Percentiles rank a stretch among this genome's conserved stretches.
These are phyloP conservation scores for Spizellomyces sp. DNA, from an alignment of 192 early-diverging fungal species.

Conservation along the genomic window DNA sequence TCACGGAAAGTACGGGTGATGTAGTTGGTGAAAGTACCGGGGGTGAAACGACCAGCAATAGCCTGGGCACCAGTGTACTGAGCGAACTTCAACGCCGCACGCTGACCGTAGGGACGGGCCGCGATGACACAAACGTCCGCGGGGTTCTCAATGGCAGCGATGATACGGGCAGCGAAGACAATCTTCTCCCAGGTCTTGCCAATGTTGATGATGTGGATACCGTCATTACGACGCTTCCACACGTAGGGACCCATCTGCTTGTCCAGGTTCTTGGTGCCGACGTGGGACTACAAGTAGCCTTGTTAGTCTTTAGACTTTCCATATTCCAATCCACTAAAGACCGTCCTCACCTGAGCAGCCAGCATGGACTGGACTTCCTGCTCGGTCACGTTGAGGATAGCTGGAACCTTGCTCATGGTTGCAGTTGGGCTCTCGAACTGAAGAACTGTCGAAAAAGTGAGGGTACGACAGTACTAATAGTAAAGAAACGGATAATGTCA, in stretches of 20 bases:
- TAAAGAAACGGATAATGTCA: background rate
- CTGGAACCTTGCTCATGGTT: slow-evolving; percentile 61
- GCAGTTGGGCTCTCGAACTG: slow-evolving; percentile 31
- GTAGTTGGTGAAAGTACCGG: slow-evolving; percentile 99
- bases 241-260: slow-evolving; percentile 94
- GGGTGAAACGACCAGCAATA: slow-evolving; percentile 99
- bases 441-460: slow-evolving; percentile 35
- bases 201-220: slow-evolving; percentile 98
- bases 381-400: slow-evolving; percentile 79
- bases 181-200: slow-evolving; percentile 99
- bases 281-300: slow-evolving; percentile 67
- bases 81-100: slow-evolving; percentile 98
- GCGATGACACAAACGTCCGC: slow-evolving; percentile 97
- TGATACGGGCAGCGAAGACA: slow-evolving; percentile 96
- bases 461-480: slow-evolving; percentile 35
- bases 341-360: slow-evolving; percentile 72
- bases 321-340: background rate
- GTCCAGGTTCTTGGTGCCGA: slow-evolving; percentile 98
- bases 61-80: slow-evolving; percentile 98
- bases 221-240: slow-evolving; percentile 96
- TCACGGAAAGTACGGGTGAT: slow-evolving; percentile 99
- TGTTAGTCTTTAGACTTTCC: background rate
- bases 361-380: slow-evolving; percentile 94
- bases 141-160: slow-evolving; percentile 98
- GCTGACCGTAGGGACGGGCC: slow-evolving; percentile 96